Base-by-base conservation (phyloP, 345 rosid species). In the Anastatica hierochuntica region DNA sequence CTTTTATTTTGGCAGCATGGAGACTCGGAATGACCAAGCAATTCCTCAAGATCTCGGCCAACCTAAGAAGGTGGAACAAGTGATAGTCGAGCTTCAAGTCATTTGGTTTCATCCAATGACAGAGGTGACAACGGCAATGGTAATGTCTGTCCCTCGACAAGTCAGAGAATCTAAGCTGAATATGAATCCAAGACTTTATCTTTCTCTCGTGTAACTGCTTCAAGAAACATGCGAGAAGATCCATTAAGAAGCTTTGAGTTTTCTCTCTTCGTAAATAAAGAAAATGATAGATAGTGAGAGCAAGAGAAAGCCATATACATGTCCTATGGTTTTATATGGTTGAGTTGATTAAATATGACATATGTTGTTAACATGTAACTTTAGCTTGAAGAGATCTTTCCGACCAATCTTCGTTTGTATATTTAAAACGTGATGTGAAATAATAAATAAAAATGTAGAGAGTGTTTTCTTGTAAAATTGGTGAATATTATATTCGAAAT, bases 31-130 rank as follows among this genome's bases (percentile, higher is more conserved):
- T 73, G 75, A 60, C 52, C 72, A 19, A 50, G 14, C 55, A 62
- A 64, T 56, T 66, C 75, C 43, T 81, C 89, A 43, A 81, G 88
- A 46, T 75, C 79, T 62, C 56, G 79, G 53, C 95, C 90, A n/a
- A 73, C 78, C 74, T 79, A 90, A 4, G 77, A 84, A 0, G 95
- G 85, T 6, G 89, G 76, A 66, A 79, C 76, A n/a, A 71, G 73
- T 21, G 87, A 79, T 24, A 52, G 61, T 39, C 79, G 83, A n/a
- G 49, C 37, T 4, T 56, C 77, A 16, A 79, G 81, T 65, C 73
- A 85, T 50, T 31, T 89, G 43, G 59, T 73, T 29, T 59, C 89
- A n/a, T 77, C 76, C 53, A 74, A 71, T 45, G 77, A 77, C 4
- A 63, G 56, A 49, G 73, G 72, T 13, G 80, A 83, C 12, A 29